Evolutionary conservation across 352 stramenopile genomes (phyloP), one percentile per base, ranked within the genome.

Genomic region (Phytophthora pistaciae): DNA sequence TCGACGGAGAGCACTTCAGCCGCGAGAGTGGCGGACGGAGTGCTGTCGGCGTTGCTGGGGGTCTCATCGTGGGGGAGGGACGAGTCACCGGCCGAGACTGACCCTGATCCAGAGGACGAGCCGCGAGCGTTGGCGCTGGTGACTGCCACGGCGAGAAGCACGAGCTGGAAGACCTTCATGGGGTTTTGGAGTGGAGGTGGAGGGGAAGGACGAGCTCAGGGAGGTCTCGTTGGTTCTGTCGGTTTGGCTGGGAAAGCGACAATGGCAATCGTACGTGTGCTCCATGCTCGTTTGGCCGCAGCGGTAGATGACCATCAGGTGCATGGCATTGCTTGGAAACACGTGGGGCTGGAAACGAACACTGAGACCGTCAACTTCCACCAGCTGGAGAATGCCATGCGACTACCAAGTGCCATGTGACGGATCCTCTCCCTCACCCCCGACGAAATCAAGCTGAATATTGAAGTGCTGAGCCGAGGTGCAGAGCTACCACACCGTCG

Each of bases 141-240:
- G 50, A 58, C 14, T n/a, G 53, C 59, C 5, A 72, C 13, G 10
- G 42, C n/a, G 42, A 72, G 52, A n/a, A 68, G 18, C 2, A 68
- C 3, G 7, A 62, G 9, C 3, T 63, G 29, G 42, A 60, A 64
- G 53, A 59, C 18, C 27, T 72, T 72, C 66, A 72, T 72, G 3
- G 50, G 6, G 50, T 29, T 54, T 29, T 66, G n/a, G 0, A 23
- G 31, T 64, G n/a, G 14, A 3, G 20, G 16, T 60, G 46, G 36
- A 61, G 31, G n/a, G 13, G 13, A 31, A 8, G 7, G 36, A 44
- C 36, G 36, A 42, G 21, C 42, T 49, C 9, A 5, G 29, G 18
- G 16, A 21, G 36, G 23, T 56, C 44, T 57, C 49, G 50, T 53
- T 21, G 21, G 27, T 21, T 7, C 49, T 48, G 31, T 55, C n/a